phyloP scores from a whole-genome alignment of 2,329 filamentous ascomycete species.

The Colletotrichum sp. region DNA sequence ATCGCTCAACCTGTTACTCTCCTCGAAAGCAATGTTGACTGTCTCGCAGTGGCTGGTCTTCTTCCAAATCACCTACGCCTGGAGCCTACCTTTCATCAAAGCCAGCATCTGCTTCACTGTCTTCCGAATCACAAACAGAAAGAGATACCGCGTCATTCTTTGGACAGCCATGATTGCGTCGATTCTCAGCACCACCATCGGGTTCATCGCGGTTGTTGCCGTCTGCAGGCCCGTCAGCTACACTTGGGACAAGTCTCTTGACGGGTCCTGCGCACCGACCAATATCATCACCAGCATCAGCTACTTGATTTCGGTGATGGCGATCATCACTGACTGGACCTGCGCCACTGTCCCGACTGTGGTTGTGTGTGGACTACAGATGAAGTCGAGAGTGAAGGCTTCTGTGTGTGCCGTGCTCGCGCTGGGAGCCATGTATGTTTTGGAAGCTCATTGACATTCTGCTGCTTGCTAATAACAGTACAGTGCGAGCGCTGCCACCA shows the following conservation, averaged over 20 bases:
- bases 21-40: neutral
- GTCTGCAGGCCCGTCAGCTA: neutral
- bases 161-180: neutral
- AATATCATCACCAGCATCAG: neutral
- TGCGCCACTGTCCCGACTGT: neutral
- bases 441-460: rapidly evolving
- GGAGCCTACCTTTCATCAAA: neutral
- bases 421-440: neutral
- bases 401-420: neutral
- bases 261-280: neutral
- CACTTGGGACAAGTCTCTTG: neutral
- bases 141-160: neutral
- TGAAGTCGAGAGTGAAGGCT: neutral
- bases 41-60: neutral
- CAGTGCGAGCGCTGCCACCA: neutral
- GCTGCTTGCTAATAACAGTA: rapidly evolving
- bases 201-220: neutral
- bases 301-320: neutral
- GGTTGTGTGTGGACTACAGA: neutral
- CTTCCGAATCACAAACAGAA: neutral
- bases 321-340: neutral
- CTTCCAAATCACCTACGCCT: neutral
- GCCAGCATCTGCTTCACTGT: neutral
- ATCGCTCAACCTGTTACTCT: neutral
- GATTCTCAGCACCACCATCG: neutral